Base-by-base conservation (phyloP, 306 rosid species). In the Medicago arabica region DNA sequence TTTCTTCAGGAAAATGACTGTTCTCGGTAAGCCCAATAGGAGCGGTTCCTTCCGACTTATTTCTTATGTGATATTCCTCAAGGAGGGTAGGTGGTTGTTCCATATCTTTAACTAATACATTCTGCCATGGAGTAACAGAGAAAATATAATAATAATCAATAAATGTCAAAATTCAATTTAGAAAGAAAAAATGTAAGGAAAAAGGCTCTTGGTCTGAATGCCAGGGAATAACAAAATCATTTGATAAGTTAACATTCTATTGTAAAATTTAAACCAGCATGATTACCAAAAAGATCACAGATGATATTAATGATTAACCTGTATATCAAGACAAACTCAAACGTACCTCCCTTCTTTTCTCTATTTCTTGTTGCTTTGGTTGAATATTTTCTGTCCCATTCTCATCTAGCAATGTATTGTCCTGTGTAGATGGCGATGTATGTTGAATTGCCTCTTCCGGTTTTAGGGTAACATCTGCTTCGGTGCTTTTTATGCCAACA, bases 61-160 rank as follows among this genome's bases (percentile, higher is more conserved):
- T 85, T 71, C 69, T 74, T 50, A 92, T 62, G 83, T 83, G 83
- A 86, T 95, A 92, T 65, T 81, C 87, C 67, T 90, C 91, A 28
- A 92, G 97, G 64, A 95, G 92, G 69, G 90, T 78, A 67, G 80
- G 76, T 12, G 87, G 79, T 18, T 78, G 72, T 65, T 86, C 85
- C 81, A 54, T 60, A 78, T 49, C 87, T 72, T 81, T 72, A 82
- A 19, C 83, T 69, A 65, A 14, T 58, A 69, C 53, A 65, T 73
- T 86, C 97, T 90, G 86, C 72, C 85, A 74, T 76, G 71, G 58
- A 77, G 77, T 77, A 75, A 58, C 60, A 82, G 50, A 60, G 81
- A 49, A 81, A 73, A 62, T 72, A 76, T 40, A 64, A 53, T 23
- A 19, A 72, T 84, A 63, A 55, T 74, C 51, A 86, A 47, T 50